phyloP scores from a whole-genome alignment of 2,329 filamentous ascomycete species.

The Microsporum ferrugineum region DNA sequence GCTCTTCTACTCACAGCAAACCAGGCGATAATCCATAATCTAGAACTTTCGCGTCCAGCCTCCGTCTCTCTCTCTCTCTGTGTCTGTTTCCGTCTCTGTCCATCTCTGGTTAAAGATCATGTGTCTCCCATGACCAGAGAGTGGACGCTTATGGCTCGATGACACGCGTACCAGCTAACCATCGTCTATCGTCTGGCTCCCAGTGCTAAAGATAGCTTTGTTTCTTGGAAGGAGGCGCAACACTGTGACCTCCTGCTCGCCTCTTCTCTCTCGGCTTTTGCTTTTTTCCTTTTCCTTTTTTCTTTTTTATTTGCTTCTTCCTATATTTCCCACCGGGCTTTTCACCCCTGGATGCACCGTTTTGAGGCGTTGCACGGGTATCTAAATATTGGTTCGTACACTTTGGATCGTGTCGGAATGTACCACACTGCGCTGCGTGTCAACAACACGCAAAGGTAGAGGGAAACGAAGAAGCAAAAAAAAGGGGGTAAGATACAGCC shows the following conservation, averaged over 20 bases:
- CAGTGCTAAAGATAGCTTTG: background rate
- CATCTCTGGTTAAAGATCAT: no score
- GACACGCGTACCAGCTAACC: background rate
- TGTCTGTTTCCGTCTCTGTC: no score
- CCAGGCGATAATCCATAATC: background rate
- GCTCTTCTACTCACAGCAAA: background rate
- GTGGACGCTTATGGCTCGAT: background rate
- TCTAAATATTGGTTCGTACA: slow-evolving; percentile 2
- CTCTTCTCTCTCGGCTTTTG: background rate
- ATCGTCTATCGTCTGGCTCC: background rate
- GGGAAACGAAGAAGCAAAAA: background rate
- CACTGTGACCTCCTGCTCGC: background rate
- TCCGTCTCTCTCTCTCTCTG: background rate
- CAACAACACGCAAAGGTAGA: background rate
- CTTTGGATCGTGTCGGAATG: background rate
- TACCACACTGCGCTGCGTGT: background rate
- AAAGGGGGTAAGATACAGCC: background rate
- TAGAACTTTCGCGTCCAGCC: background rate
- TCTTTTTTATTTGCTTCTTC: background rate
- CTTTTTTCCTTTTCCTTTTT: background rate
- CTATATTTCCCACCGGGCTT: background rate
- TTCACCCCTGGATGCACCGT: background rate
- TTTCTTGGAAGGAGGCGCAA: background rate
- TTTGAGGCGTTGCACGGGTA: slow-evolving; percentile 2
- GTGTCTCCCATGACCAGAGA: no score